Base-by-base conservation (phyloP, 2,329 filamentous ascomycete species). In the Trichoderma guizhouense region DNA sequence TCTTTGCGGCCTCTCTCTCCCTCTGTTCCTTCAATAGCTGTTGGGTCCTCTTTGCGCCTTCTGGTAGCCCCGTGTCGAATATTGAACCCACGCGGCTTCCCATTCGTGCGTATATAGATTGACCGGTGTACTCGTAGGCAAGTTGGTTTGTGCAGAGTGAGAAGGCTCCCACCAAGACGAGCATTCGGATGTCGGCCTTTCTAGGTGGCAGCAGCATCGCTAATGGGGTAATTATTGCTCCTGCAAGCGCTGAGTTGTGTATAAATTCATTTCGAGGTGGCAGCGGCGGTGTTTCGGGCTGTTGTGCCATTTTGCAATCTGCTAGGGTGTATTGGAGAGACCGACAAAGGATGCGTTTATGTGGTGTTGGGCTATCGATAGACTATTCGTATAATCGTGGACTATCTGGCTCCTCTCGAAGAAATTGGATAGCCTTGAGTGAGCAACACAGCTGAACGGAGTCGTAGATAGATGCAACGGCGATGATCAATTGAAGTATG, bases 61-160 rank as follows among this genome's bases (percentile, higher is more conserved):
- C 89, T 55, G 87, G 88, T 18, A 92, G 87, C 68, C 86, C 84
- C 61, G 83, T 84, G 73, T 84, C 83, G 55, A 88, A 79, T 57
- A 89, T 80, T 18, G 82, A 82, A 30, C 76, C 76, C 74, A 84
- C 76, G 69, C 86, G 84, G 73, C 76, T 79, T 71, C 79, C 79
- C 73, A 87, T 83, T 9, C 87, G 86, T 74, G 81, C 76, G 76
- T 83, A 81, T 72, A 89, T 83, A 32, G 86, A 88, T 64, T 82
- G 82, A 65, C 88, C 88, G 15, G 84, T 89, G 80, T 86, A 89
- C 79, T 88, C 87, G 79, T 85, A 84, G 63, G 83, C 83, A 53
- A 90, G 85, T 79, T 87, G 86, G 79, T 87, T 87, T 71, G 86
- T 85, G 71, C 85, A 84, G 74, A 87, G 83, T 34, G 87, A 85